Conservation (phyloP, 108 stramenopile species). For the Nitzschia sp. region DNA sequence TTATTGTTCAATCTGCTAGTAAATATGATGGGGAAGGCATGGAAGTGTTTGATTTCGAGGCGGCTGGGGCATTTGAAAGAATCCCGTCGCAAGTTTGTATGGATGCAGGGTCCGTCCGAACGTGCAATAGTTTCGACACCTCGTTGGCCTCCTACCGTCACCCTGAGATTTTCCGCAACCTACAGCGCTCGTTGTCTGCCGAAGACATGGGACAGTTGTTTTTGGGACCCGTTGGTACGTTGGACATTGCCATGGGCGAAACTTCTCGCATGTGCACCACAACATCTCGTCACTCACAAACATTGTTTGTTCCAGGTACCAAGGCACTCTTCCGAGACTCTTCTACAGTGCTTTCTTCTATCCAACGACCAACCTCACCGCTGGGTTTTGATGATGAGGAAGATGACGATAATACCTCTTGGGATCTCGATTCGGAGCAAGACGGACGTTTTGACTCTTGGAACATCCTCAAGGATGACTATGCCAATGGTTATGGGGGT, state of each 20-base stretch:
- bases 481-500: slow-evolving; percentile 71
- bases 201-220: slow-evolving; percentile 24
- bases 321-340: slow-evolving; percentile 2
- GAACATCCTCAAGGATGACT: slow-evolving; percentile 73
- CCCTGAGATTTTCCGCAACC: slow-evolving; percentile 34
- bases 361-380: too few relatives aligned
- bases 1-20: slow-evolving; percentile 29
- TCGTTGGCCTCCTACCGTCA: slow-evolving; percentile 5
- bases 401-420: slow-evolving; percentile 38
- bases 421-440: slow-evolving; percentile 26
- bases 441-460: slow-evolving; percentile 53
- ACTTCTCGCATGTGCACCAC: too few relatives aligned
- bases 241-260: too few relatives aligned
- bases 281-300: neutral
- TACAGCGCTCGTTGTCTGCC: slow-evolving; percentile 37
- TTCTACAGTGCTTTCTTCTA: neutral
- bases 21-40: slow-evolving; percentile 44
- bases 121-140: slow-evolving; percentile 31
- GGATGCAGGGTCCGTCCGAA: slow-evolving; percentile 16
- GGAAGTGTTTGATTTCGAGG: slow-evolving; percentile 41
- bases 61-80: neutral
- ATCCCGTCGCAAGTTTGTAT: slow-evolving; percentile 8
- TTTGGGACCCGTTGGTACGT: slow-evolving; percentile 11
- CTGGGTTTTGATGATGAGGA: neutral
- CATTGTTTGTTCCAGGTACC: slow-evolving; percentile 5